Evolutionary conservation across 169 alveolate species (phyloP).

Genomic region (Pseudocohnilembus persalinus): DNA sequence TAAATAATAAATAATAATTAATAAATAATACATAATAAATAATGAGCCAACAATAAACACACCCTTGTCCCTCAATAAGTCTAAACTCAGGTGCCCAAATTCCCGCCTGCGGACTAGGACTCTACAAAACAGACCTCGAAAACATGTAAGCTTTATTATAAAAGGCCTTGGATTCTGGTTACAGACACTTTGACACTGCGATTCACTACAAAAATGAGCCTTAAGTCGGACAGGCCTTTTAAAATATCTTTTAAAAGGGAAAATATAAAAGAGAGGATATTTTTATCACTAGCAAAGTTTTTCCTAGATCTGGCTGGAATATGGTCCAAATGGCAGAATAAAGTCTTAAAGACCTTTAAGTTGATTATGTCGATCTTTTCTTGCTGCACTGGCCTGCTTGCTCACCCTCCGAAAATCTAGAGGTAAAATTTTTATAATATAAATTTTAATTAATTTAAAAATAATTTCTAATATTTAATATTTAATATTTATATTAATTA

Average conservation of each 20-base stretch:
- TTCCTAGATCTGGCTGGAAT: conserved; percentile 41
- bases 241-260: conserved; percentile 58
- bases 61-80: not conserved
- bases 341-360: conserved; percentile 47
- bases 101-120: not conserved
- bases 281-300: conserved; percentile 67
- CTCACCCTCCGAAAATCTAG: conserved; percentile 28
- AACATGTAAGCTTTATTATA: not conserved
- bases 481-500: conserved; percentile 56
- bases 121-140: not conserved
- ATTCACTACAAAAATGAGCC: conserved; percentile 67
- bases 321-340: conserved; percentile 51
- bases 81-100: not conserved
- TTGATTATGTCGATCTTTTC: conserved; percentile 63
- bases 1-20: no score
- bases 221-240: conserved; percentile 72
- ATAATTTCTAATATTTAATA: conserved; percentile 42
- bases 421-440: conserved; percentile 30
- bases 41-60: no score
- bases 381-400: conserved; percentile 77
- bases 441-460: conserved; percentile 26
- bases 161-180: conserved; percentile 39
- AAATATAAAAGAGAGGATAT: conserved; percentile 74
- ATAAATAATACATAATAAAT: no score
- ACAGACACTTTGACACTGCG: conserved; percentile 78